Conservation (phyloP, 164 flowering plant genomes). For the Vitis riparia region DNA sequence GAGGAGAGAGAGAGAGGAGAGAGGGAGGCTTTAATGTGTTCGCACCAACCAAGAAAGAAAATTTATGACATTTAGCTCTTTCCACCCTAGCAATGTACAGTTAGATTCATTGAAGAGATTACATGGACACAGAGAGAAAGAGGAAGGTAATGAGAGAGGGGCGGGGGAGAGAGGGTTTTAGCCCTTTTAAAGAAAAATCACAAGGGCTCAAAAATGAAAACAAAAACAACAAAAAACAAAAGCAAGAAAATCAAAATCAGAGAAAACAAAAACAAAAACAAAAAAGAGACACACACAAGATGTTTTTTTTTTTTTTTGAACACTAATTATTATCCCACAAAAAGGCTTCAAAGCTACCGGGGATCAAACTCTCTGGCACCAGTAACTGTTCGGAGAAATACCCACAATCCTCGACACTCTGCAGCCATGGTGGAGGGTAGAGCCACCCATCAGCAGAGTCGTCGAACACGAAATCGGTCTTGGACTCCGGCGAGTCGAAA, state of each 20-base stretch:
- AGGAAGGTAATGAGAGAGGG: background rate
- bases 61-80: slow-evolving; percentile 16
- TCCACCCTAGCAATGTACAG: slow-evolving; percentile 24
- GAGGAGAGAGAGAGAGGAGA: background rate
- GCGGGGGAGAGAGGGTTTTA: slow-evolving; percentile 2
- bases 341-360: slow-evolving; percentile 25
- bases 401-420: slow-evolving; percentile 25
- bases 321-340: slow-evolving; percentile 26
- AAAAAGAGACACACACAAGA: background rate
- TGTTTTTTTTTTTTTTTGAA: too few species aligned
- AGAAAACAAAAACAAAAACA: background rate
- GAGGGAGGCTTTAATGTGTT: slow-evolving; percentile 3
- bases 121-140: background rate
- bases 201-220: slow-evolving; percentile 22
- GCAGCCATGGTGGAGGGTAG: slow-evolving; percentile 41
- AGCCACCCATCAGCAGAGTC: slow-evolving; percentile 44
- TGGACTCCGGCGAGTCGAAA: slow-evolving; percentile 25
- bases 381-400: slow-evolving; percentile 16
- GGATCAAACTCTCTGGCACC: slow-evolving; percentile 16
- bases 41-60: slow-evolving; percentile 15
- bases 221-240: background rate
- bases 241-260: background rate
- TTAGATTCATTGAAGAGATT: slow-evolving; percentile 18
- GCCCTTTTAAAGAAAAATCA: slow-evolving; percentile 36
- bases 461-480: slow-evolving; percentile 33